phyloP scores from a whole-genome alignment of 2,329 filamentous ascomycete species.

The Colletotrichum eremochloae region DNA sequence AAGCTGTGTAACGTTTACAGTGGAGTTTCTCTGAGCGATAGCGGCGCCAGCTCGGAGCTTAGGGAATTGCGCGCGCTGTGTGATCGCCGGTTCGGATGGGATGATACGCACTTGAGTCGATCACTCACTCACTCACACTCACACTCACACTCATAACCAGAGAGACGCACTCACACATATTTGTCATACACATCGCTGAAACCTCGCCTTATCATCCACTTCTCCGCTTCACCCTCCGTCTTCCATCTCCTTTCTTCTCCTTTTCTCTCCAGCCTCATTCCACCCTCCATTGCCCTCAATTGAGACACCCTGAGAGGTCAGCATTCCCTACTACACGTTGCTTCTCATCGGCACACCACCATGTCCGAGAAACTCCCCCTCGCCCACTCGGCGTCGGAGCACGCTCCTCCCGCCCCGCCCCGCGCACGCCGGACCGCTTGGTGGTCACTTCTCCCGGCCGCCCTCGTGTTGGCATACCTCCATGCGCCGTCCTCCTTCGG shows the following conservation, averaged over 20 bases:
- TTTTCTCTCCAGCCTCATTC: not conserved
- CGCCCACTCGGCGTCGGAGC: constrained; percentile 23
- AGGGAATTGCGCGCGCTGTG: not conserved
- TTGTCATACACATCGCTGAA: constrained; percentile 33
- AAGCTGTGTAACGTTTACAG: constrained; percentile 24
- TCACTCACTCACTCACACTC: not conserved
- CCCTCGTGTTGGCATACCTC: constrained; percentile 34
- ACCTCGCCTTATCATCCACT: constrained; percentile 13
- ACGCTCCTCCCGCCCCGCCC: constrained; percentile 1
- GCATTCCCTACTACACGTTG: not conserved
- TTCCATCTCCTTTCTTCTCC: not conserved
- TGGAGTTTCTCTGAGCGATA: constrained; percentile 25
- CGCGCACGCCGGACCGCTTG: constrained; percentile 30
- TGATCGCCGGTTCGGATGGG: not conserved
- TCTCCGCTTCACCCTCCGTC: not conserved
- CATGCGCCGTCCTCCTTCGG: constrained; percentile 27
- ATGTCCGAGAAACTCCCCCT: constrained; percentile 40
- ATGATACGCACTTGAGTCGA: not conserved
- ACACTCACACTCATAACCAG: not conserved
- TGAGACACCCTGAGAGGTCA: not conserved
- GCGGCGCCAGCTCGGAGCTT: constrained; percentile 14
- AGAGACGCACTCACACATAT: not conserved
- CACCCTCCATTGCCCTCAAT: not conserved
- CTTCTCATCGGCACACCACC: not conserved
- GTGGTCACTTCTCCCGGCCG: constrained; percentile 40